Percentiles rank a stretch among this genome's conserved stretches.
These are phyloP conservation scores for Trapa incisa DNA, from an alignment of 345 rosid species.

Conservation along the genomic window DNA sequence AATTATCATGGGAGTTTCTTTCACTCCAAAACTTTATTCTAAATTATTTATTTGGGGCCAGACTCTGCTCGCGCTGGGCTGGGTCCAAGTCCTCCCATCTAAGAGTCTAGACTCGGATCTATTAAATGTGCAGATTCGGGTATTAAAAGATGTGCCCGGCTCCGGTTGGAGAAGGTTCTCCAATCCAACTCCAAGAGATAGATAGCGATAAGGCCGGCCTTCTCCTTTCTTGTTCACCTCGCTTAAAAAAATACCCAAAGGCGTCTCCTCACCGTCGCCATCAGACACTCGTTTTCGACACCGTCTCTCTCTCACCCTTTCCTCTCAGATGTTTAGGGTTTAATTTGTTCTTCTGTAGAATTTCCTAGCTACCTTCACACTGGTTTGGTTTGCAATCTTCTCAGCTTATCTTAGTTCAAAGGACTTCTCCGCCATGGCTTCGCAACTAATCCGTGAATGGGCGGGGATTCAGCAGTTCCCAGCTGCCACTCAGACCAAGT, in stretches of 20 bases:
- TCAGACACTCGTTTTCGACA: background rate
- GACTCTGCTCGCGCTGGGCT: too few relatives aligned
- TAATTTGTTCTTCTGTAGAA: background rate
- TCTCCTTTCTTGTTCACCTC: background rate
- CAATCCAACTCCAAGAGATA: too few relatives aligned
- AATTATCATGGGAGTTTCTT: too few relatives aligned
- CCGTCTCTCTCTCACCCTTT: background rate
- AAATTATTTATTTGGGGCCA: too few relatives aligned
- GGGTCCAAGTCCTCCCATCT: too few relatives aligned
- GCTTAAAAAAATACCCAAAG: background rate
- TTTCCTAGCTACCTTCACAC: background rate
- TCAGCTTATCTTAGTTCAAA: background rate
- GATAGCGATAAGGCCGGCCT: constrained; percentile 3
- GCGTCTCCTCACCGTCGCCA: background rate
- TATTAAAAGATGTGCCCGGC: too few relatives aligned
- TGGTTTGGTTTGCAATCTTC: background rate
- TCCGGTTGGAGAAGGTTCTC: too few relatives aligned
- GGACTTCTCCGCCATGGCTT: constrained; percentile 14
- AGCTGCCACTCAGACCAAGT: constrained; percentile 54
- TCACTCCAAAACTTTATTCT: too few relatives aligned
- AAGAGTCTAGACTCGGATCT: too few relatives aligned
- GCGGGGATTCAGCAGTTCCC: constrained; percentile 72
- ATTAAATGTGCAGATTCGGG: too few relatives aligned
- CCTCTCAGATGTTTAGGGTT: constrained; percentile 1
- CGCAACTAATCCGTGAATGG: constrained; percentile 63